Conservation (phyloP, 192 early-diverging fungal species). For the Coemansia sp. region DNA sequence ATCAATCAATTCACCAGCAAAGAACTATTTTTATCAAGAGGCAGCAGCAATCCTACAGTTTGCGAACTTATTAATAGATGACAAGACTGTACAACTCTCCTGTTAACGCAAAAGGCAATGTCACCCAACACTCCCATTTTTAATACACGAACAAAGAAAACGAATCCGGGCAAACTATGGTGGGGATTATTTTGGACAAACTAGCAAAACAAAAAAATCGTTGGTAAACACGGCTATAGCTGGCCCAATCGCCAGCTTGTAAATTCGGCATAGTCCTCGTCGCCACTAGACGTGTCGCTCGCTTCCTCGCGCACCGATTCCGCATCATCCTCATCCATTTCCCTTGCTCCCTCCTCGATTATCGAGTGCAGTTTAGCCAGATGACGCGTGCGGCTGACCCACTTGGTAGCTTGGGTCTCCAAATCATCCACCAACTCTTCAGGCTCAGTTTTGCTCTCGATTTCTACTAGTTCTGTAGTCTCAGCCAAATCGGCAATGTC, state of each 20-base stretch:
- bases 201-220: too few relatives aligned
- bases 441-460: background rate
- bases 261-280: constrained; percentile 15
- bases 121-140: too few relatives aligned
- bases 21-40: too few relatives aligned
- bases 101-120: too few relatives aligned
- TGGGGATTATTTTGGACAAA: too few relatives aligned
- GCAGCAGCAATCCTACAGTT: too few relatives aligned
- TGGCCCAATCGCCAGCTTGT: constrained; percentile 18
- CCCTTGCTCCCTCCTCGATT: constrained; percentile 18
- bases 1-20: background rate
- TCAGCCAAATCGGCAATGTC: constrained; percentile 18
- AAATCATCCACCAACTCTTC: background rate
- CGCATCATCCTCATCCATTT: constrained; percentile 11
- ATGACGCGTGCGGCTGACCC: constrained; percentile 11
- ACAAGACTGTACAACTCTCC: too few relatives aligned
- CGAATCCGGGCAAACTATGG: too few relatives aligned
- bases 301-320: background rate
- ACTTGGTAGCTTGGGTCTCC: constrained; percentile 11
- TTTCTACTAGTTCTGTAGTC: too few relatives aligned
- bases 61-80: too few relatives aligned
- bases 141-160: too few relatives aligned
- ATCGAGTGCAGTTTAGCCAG: constrained; percentile 18
- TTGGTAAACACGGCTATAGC: background rate
- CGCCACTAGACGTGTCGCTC: constrained; percentile 3